These are phyloP conservation scores for Mortierella sp. DNA, from an alignment of 371 early-diverging fungal species.

Conservation along the genomic window DNA sequence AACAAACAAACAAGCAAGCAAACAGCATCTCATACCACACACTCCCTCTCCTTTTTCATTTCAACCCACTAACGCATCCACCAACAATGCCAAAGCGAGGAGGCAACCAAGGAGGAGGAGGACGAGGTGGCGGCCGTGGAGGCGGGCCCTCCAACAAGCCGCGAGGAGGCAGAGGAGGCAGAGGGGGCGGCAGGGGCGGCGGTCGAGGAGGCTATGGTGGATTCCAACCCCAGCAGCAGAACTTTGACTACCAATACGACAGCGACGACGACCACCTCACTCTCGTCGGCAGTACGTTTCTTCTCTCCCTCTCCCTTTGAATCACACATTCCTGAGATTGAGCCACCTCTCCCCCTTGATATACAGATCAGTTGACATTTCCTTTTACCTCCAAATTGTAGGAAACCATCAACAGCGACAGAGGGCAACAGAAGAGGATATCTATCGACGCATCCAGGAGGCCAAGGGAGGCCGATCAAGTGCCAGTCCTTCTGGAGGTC, in stretches of 20 bases:
- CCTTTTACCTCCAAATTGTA: neutral
- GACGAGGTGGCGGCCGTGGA: constrained; percentile 36
- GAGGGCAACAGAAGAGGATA: constrained; percentile 34
- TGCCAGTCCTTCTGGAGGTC: constrained; percentile 8
- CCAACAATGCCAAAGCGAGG: constrained; percentile 38
- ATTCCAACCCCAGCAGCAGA: neutral
- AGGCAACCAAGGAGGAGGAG: constrained; percentile 26
- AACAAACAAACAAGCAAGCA: neutral
- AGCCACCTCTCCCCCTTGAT: neutral
- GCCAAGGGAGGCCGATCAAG: constrained; percentile 35
- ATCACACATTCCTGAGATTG: neutral
- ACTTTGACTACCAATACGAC: constrained; percentile 23
- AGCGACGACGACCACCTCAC: constrained; percentile 44
- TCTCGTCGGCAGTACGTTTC: constrained; percentile 29
- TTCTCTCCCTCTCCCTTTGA: neutral
- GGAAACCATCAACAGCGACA: constrained; percentile 30
- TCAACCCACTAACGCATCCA: neutral
- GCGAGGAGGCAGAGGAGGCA: constrained; percentile 14
- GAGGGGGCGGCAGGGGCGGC: constrained; percentile 23
- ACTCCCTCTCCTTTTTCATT: neutral
- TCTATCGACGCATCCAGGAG: constrained; percentile 43
- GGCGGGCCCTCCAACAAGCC: constrained; percentile 29
- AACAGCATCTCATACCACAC: neutral
- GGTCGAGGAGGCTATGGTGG: constrained; percentile 11
- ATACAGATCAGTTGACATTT: neutral